Percentiles rank a stretch among this genome's conserved stretches.
Conservation (phyloP, 208 protist genomes). For the Wallacemonas sp. region DNA sequence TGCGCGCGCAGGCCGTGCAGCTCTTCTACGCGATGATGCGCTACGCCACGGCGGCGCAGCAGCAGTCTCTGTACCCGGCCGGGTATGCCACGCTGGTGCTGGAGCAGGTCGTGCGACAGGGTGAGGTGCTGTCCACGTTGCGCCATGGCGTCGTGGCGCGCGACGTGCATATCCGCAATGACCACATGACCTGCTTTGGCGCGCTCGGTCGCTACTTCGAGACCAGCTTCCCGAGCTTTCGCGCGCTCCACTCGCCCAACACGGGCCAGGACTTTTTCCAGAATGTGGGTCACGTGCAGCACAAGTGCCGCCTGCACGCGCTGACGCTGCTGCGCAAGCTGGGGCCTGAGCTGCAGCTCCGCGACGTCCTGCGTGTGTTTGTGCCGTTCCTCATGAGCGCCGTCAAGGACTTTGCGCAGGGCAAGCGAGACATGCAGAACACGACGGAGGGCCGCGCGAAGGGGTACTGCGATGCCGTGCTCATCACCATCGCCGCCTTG, state of each 20-base stretch:
- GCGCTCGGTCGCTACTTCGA: conserved; percentile 65
- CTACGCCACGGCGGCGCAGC: conserved; percentile 49
- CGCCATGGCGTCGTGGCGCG: conserved; percentile 80
- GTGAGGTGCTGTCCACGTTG: conserved; percentile 70
- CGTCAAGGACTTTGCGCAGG: conserved; percentile 88
- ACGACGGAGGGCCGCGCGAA: conserved; percentile 79
- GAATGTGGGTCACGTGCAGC: conserved; percentile 85
- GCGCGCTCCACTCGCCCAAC: conserved; percentile 70
- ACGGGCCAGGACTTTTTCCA: conserved; percentile 80
- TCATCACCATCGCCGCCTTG: conserved; percentile 73
- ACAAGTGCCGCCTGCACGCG: conserved; percentile 78
- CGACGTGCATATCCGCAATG: conserved; percentile 70
- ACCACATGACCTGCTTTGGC: conserved; percentile 77
- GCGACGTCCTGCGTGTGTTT: conserved; percentile 86
- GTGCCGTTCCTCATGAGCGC: conserved; percentile 82
- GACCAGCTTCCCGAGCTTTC: conserved; percentile 68
- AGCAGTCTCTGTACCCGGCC: not conserved
- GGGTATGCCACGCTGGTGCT: conserved; percentile 49
- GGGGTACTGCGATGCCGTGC: conserved; percentile 81
- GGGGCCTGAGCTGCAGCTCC: conserved; percentile 51
- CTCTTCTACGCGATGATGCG: conserved; percentile 75
- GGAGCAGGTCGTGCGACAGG: conserved; percentile 61
- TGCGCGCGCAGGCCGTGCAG: conserved; percentile 66
- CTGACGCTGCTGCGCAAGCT: conserved; percentile 62
- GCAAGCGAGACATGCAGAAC: conserved; percentile 79